Percentiles rank a stretch among this genome's conserved stretches.
Conservation (phyloP, 2,329 filamentous ascomycete species). For the Iodosphaeria phyllophila region DNA sequence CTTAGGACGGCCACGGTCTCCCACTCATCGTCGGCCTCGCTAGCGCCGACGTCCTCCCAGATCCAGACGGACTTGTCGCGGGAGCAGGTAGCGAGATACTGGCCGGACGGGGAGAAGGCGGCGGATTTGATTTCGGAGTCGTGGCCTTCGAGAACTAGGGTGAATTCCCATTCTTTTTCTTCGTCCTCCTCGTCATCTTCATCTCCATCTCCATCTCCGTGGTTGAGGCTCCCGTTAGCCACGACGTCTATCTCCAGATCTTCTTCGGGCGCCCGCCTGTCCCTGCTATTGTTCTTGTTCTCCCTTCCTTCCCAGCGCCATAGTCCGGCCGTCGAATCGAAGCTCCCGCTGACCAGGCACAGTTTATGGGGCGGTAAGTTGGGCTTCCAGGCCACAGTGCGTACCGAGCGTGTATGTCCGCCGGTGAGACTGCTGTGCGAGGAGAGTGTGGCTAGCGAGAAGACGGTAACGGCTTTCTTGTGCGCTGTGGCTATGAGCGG, state of each 20-base stretch:
- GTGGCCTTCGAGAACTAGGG: conserved; percentile 82
- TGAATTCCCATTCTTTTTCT: conserved; percentile 80
- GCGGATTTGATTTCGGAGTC: conserved; percentile 83
- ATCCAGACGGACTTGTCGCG: conserved; percentile 95
- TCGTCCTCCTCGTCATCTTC: conserved; percentile 36
- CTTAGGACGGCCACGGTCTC: conserved; percentile 90
- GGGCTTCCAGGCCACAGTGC: conserved; percentile 77
- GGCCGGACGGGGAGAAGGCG: conserved; percentile 53
- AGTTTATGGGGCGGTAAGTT: conserved; percentile 39
- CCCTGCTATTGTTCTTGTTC: conserved; percentile 5
- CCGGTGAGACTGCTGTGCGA: conserved; percentile 65
- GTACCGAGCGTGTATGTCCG: conserved; percentile 81
- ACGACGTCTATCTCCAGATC: conserved; percentile 24
- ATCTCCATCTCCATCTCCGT: too few species aligned
- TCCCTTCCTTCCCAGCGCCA: conserved; percentile 53
- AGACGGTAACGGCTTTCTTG: conserved; percentile 73
- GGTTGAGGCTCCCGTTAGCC: conserved; percentile 12
- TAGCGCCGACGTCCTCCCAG: conserved; percentile 72
- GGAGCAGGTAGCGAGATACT: conserved; percentile 74
- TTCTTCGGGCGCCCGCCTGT: too few species aligned
- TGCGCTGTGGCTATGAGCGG: conserved; percentile 81
- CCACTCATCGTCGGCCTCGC: conserved; percentile 77
- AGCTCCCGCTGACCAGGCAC: conserved; percentile 79
- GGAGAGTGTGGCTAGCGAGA: conserved; percentile 66
- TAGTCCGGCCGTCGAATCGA: conserved; percentile 78